These are phyloP conservation scores for Pseudonitzschia delicatissima DNA, from an alignment of 108 stramenopile genomes.

Conservation along the genomic window DNA sequence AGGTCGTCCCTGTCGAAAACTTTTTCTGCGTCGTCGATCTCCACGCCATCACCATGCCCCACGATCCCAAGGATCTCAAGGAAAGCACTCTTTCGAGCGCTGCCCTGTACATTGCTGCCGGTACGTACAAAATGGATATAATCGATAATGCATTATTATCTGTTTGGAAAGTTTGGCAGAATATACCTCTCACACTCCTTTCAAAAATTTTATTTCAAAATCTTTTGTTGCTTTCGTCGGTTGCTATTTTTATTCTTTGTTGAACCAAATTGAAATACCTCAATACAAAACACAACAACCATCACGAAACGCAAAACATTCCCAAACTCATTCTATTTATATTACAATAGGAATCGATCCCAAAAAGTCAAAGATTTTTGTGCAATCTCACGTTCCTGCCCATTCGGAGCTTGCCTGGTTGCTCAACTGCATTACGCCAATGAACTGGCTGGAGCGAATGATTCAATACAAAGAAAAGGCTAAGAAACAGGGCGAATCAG, in stretches of 20 bases:
- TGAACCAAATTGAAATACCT: not conserved
- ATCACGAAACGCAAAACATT: not conserved
- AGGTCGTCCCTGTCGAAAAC: conserved; percentile 68
- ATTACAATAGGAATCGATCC: conserved; percentile 87
- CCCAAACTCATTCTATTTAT: not conserved
- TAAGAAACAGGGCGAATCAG: conserved; percentile 85
- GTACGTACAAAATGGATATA: conserved; percentile 41
- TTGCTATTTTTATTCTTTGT: not conserved
- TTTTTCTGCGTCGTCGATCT: conserved; percentile 99
- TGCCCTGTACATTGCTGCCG: conserved; percentile 89
- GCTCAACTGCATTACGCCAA: conserved; percentile 94
- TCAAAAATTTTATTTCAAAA: not conserved
- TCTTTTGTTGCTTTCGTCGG: not conserved
- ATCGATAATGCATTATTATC: not conserved
- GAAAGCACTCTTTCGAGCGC: conserved; percentile 79
- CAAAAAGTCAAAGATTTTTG: conserved; percentile 83
- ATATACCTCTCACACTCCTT: not conserved
- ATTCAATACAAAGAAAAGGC: conserved; percentile 99
- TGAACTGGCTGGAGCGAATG: conserved; percentile 99
- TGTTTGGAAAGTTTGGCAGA: not conserved
- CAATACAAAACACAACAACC: not conserved
- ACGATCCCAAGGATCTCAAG: conserved; percentile 84
- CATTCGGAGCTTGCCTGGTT: conserved; percentile 98
- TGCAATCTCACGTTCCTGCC: conserved; percentile 94
- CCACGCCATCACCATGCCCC: conserved; percentile 98